phyloP scores from a whole-genome alignment of 139 green algal genomes.

The Haematococcus sp. region DNA sequence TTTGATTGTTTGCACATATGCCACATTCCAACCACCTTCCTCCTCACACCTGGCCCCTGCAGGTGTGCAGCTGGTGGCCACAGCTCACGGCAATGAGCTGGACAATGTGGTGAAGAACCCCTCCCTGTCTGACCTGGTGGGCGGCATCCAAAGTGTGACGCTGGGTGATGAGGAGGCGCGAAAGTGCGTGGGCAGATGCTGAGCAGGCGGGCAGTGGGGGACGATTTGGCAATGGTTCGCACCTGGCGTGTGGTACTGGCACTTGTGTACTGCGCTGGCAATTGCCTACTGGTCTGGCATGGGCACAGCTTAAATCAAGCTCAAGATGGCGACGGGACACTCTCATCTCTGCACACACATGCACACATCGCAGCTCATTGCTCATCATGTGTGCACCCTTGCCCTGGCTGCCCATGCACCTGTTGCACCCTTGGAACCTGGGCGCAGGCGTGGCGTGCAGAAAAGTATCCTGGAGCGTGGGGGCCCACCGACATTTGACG shows the following conservation, averaged over 20 bases:
- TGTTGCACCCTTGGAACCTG: constrained; percentile 64
- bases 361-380: too few species aligned
- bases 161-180: constrained; percentile 85
- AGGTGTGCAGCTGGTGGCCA: constrained; percentile 89
- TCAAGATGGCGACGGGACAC: too few species aligned
- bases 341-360: too few species aligned
- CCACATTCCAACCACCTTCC: background rate
- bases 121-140: constrained; percentile 65
- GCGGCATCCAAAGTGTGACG: constrained; percentile 61
- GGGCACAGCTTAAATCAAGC: too few species aligned
- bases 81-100: constrained; percentile 94
- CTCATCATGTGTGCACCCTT: too few species aligned
- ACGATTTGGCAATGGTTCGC: too few species aligned
- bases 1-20: too few species aligned
- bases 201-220: too few species aligned
- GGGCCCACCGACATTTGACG: constrained; percentile 89
- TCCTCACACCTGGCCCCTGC: background rate
- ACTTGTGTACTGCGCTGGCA: too few species aligned
- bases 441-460: constrained; percentile 85
- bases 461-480: constrained; percentile 94
- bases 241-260: too few species aligned
- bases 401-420: background rate
- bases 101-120: constrained; percentile 99
- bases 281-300: too few species aligned
- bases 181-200: background rate